phyloP scores from a whole-genome alignment of 1,284 basidiomycete species.

The Tausonia pullulans region DNA sequence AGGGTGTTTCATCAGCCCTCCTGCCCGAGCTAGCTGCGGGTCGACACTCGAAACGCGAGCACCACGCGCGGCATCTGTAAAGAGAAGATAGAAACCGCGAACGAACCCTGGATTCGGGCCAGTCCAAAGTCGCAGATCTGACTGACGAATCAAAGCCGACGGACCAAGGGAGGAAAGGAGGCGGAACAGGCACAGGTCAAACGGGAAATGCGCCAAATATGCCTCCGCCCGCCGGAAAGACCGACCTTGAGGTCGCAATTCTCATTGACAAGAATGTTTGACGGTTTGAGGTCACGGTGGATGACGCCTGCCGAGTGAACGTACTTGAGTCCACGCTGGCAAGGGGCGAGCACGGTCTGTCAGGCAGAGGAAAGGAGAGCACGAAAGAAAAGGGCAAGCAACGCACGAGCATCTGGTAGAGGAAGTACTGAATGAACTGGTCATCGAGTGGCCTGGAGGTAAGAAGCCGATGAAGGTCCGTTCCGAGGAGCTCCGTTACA shows the following conservation, averaged over 20 bases:
- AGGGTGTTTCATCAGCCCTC: too few species aligned
- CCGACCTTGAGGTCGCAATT: conserved; percentile 88
- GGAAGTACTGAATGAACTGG: conserved; percentile 99
- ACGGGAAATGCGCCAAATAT: too few species aligned
- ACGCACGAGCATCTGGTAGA: conserved; percentile 91
- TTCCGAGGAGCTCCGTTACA: conserved; percentile 97
- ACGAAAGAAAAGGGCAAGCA: not conserved
- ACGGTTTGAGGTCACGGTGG: conserved; percentile 98
- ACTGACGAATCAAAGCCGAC: not conserved
- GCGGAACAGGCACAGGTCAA: not conserved
- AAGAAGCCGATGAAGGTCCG: conserved; percentile 91
- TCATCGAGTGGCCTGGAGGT: conserved; percentile 96
- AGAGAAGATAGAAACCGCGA: conserved; percentile 17
- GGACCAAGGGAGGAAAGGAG: not conserved
- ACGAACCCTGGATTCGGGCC: conserved; percentile 52
- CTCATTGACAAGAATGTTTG: conserved; percentile 99
- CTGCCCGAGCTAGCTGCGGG: too few species aligned
- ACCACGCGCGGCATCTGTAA: not conserved
- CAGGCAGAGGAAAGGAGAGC: not conserved
- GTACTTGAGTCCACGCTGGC: conserved; percentile 90
- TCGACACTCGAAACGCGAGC: too few species aligned
- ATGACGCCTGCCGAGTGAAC: conserved; percentile 99
- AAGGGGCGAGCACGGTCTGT: conserved; percentile 9
- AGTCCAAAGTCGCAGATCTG: conserved; percentile 96
- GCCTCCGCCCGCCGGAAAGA: not conserved